Evolutionary conservation across 2,329 filamentous ascomycete species (phyloP), one percentile per base, ranked within the genome.

Genomic region (Coniochaeta prunicola): DNA sequence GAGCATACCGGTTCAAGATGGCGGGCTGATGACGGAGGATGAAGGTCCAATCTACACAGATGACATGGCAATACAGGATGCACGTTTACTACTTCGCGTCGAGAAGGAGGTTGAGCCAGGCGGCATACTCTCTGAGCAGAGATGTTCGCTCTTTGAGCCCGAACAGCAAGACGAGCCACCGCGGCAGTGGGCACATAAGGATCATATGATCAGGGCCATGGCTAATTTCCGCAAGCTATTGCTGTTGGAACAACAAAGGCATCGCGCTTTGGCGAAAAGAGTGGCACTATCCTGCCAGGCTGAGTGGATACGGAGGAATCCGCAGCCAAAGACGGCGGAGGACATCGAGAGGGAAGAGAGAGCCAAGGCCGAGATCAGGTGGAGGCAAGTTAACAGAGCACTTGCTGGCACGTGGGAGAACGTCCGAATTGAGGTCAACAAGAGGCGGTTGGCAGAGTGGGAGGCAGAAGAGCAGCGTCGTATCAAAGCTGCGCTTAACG

Each of bases 131-230:
- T 91, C 88, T 56, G 76, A 80, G 58, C 84, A 86, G 60, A 80
- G 81, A 60, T 93, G 90, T 69, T 87, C 86, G 2, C 75, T 88
- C 26, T 94, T 90, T 65, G 80, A 86, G 19, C 89, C 90, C 0
- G 90, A 94, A 62, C 78, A 85, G 13, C 77, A 76, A 60, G 86
- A 90, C 59, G 89, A 96, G 66, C 90, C 90, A 0, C 83, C 85
- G 0, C 81, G 83, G 57, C 91, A 94, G 67, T 97, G 91, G 78
- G 86, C 89, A n/a, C 92, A 96, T 65, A 83, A 85, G 68, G 92
- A 97, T 68, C 90, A 97, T 69, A 80, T 97, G 57, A 79, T 89
- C 53, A 87, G 87, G 53, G 92, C 96, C 61, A 87, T 89, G 60
- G 69, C 88, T 13, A 88, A 92, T 65, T 93, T 97, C 65, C 86